Evolutionary conservation across 2,329 filamentous ascomycete species (phyloP), one percentile per base, ranked within the genome.

Genomic region (Lasiodiplodia hormozganensis): DNA sequence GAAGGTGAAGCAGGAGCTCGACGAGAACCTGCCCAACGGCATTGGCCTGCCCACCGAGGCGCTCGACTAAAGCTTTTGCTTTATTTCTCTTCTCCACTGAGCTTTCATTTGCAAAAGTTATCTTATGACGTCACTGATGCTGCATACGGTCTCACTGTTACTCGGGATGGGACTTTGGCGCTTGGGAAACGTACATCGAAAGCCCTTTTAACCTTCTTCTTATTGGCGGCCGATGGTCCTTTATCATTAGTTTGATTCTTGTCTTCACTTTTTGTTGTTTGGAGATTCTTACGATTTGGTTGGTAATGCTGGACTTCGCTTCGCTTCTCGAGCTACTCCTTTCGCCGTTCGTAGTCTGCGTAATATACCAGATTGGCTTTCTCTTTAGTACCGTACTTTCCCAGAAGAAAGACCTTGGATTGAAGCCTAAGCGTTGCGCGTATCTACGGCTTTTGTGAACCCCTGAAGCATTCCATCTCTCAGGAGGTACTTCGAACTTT

Each of bases 41-140:
- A 69, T 78, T 28, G 72, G 73, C 51, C 70, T 78, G 43, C 74
- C 77, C 2, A 78, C 72, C 21, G 73, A 70, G 5, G 75, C 77
- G 57, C 76, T 60, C 65, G 65, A 67, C 25, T 67, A 60, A 49
- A 57, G 43, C 40, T 8, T n/a, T 6, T 21, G 7, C n/a, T 47
- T 18, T 8, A 21, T 8, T 47, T 21, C 18, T 16, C 43, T 21
- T 3, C 40, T n/a, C 43, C 43, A 47, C 40, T 47, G 7, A 10
- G 18, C 16, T 47, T n/a, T n/a, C 40, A n/a, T n/a, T 47, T 18
- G 18, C n/a, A 47, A 47, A 47, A 47, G 43, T 47, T 47, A n/a
- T 47, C 6, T 21, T 47, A 47, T 47, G 43, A 47, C 43, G 43
- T 47, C 43, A 47, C 18, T n/a, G 43, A 47, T 47, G 43, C n/a